Evolutionary conservation across 495 filamentous ascomycete species (phyloP).

Genomic region (Penicillium nucicola): DNA sequence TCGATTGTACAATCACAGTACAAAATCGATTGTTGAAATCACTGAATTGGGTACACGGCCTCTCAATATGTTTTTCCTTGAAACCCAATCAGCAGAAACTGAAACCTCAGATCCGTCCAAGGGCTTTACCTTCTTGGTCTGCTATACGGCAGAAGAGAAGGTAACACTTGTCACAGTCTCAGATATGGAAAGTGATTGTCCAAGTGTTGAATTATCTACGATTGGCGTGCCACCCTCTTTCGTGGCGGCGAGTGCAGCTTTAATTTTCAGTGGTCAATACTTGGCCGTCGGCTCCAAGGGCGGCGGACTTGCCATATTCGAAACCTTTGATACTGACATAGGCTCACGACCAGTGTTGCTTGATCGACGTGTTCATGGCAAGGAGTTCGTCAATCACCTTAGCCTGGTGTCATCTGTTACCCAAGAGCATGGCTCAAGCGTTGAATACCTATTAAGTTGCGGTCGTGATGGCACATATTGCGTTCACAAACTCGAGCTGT

Average conservation of each 20-base stretch:
- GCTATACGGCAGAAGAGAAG: conserved; percentile 24
- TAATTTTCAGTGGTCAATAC: conserved; percentile 35
- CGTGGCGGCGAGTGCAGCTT: conserved; percentile 33
- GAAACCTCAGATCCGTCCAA: neutral
- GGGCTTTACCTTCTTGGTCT: conserved; percentile 27
- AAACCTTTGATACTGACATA: conserved; percentile 14
- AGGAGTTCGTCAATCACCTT: conserved; percentile 71
- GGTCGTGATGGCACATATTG: conserved; percentile 73
- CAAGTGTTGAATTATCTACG: conserved; percentile 16
- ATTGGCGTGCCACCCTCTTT: conserved; percentile 34
- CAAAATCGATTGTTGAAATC: conserved; percentile 24
- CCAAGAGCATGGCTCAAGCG: conserved; percentile 4
- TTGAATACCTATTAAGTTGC: conserved; percentile 52
- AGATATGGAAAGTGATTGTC: conserved; percentile 8
- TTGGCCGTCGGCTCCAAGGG: conserved; percentile 68
- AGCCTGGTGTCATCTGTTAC: conserved; percentile 24
- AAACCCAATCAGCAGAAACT: conserved; percentile 5
- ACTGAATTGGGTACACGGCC: conserved; percentile 23
- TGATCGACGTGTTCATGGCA: conserved; percentile 43
- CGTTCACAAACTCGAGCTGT: conserved; percentile 40
- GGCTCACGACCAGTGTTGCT: conserved; percentile 21
- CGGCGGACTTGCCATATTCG: conserved; percentile 58
- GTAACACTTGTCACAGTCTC: conserved; percentile 30
- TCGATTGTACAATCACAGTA: conserved; percentile 34
- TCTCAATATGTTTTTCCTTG: conserved; percentile 22